phyloP scores from a whole-genome alignment of 345 rosid species.

The Brassica incana region DNA sequence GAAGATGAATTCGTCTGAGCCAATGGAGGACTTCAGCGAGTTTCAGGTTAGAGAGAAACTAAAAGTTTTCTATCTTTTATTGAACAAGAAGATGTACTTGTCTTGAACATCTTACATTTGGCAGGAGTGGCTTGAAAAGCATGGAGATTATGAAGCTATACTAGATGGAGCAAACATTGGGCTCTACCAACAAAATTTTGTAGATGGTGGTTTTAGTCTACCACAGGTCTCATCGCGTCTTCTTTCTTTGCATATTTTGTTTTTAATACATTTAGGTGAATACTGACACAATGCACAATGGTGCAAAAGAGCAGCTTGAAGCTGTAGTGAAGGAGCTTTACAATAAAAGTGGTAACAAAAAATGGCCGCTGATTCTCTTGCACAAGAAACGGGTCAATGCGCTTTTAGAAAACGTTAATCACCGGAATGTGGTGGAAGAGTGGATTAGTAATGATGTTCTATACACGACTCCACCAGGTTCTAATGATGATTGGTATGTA shows the following conservation, averaged over 20 bases:
- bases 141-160: slow-evolving; percentile 67
- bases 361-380: slow-evolving; percentile 72
- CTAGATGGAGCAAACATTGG: slow-evolving; percentile 94
- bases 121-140: slow-evolving; percentile 72
- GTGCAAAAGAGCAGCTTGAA: slow-evolving; percentile 80
- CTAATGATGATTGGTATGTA: slow-evolving; percentile 88
- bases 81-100: neutral
- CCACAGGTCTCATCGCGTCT: slow-evolving; percentile 58
- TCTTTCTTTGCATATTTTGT: neutral
- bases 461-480: slow-evolving; percentile 79
- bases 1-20: slow-evolving; percentile 52
- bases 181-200: slow-evolving; percentile 85
- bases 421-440: slow-evolving; percentile 58
- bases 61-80: neutral
- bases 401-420: slow-evolving; percentile 56
- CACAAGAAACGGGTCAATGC: slow-evolving; percentile 68
- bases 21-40: slow-evolving; percentile 65
- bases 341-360: slow-evolving; percentile 49
- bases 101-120: neutral
- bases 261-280: neutral
- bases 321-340: slow-evolving; percentile 68
- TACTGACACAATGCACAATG: slow-evolving; percentile 5
- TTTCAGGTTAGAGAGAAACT: slow-evolving; percentile 60
- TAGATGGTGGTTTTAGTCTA: slow-evolving; percentile 75
- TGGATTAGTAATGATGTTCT: slow-evolving; percentile 66